Conservation (phyloP, 192 early-diverging fungal species). For the Obelidium mucronatum region DNA sequence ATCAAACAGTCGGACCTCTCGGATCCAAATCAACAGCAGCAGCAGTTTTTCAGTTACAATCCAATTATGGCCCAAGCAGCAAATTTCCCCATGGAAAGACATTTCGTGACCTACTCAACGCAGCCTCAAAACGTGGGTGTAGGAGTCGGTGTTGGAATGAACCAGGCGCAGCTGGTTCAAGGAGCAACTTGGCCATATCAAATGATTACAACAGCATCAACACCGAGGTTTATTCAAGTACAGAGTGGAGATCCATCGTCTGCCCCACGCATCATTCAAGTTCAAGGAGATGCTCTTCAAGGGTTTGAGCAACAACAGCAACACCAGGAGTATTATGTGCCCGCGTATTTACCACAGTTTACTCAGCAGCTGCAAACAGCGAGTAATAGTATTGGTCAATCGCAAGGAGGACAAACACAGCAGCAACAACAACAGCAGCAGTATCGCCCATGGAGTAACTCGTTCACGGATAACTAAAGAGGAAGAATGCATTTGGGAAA, state of each 20-base stretch:
- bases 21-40: not conserved
- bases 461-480: not conserved
- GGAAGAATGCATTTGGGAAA: too few species aligned
- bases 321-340: slow-evolving; percentile 5
- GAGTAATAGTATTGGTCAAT: not conserved
- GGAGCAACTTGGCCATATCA: slow-evolving; percentile 13
- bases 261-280: slow-evolving; percentile 24
- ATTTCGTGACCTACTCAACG: slow-evolving; percentile 19
- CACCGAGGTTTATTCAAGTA: slow-evolving; percentile 22
- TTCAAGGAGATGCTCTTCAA: slow-evolving; percentile 11
- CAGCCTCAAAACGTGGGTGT: too few species aligned
- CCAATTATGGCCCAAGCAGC: slow-evolving; percentile 22
- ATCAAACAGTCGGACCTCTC: not conserved
- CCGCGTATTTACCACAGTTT: slow-evolving; percentile 23
- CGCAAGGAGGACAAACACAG: not conserved
- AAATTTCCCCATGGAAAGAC: slow-evolving; percentile 11
- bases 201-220: slow-evolving; percentile 3
- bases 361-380: slow-evolving; percentile 2
- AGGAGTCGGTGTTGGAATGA: not conserved
- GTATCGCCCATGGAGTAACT: slow-evolving; percentile 18
- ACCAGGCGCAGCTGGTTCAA: not conserved
- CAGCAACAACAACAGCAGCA: not conserved
- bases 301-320: slow-evolving; percentile 6
- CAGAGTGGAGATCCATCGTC: not conserved
- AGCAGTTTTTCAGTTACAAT: slow-evolving; percentile 24